Evolutionary conservation across 805 yeast species (phyloP).

Genomic region (Candida insectalens): DNA sequence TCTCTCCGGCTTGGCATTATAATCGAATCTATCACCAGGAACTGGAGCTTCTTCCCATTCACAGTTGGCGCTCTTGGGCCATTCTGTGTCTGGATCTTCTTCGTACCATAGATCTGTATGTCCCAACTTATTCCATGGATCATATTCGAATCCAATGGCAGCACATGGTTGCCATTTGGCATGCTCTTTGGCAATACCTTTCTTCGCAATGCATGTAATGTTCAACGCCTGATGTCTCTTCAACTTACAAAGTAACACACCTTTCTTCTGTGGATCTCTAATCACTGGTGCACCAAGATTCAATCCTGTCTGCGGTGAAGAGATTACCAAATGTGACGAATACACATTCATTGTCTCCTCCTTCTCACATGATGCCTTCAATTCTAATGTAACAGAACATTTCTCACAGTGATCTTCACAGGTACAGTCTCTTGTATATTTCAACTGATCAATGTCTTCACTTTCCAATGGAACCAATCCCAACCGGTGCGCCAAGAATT

Average conservation of each 20-base stretch:
- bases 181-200: slow-evolving; percentile 95
- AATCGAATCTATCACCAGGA: slow-evolving; percentile 80
- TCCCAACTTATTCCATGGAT: slow-evolving; percentile 96
- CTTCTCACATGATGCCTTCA: slow-evolving; percentile 78
- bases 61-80: slow-evolving; percentile 86
- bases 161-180: slow-evolving; percentile 98
- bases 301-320: slow-evolving; percentile 19
- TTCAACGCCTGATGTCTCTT: slow-evolving; percentile 88
- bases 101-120: slow-evolving; percentile 98
- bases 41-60: slow-evolving; percentile 96
- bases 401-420: slow-evolving; percentile 96
- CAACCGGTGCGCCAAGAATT: slow-evolving; percentile 86
- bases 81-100: slow-evolving; percentile 75
- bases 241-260: slow-evolving; percentile 85
- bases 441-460: slow-evolving; percentile 71
- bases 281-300: slow-evolving; percentile 79
- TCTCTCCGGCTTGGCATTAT: slow-evolving; percentile 67
- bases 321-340: slow-evolving; percentile 62
- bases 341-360: slow-evolving; percentile 86
- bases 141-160: slow-evolving; percentile 93
- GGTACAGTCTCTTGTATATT: slow-evolving; percentile 91
- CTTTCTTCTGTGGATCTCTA: slow-evolving; percentile 64
- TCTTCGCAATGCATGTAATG: slow-evolving; percentile 89
- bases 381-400: slow-evolving; percentile 80
- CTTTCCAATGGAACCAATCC: slow-evolving; percentile 88